Evolutionary conservation across 2,329 filamentous ascomycete genomes (phyloP).

Genomic region (Pseudogymnoascus sp.): DNA sequence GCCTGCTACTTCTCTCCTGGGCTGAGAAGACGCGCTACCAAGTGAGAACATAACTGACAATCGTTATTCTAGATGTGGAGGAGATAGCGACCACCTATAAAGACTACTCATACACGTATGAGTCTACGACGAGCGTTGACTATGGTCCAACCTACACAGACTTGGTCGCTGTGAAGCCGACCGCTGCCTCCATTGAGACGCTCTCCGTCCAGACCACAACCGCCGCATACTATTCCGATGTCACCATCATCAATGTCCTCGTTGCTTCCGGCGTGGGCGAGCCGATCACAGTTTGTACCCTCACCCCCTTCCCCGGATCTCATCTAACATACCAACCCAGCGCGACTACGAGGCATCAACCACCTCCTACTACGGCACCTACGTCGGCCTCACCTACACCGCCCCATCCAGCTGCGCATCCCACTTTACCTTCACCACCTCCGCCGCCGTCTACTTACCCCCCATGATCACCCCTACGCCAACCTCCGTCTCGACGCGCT

Average conservation of each 20-base stretch:
- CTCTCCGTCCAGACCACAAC: neutral
- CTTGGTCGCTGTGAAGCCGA: neutral
- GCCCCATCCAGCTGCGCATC: neutral
- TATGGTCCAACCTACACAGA: neutral
- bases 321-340: neutral
- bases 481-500: neutral
- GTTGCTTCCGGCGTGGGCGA: neutral
- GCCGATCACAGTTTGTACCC: neutral
- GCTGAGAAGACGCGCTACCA: neutral
- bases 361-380: neutral
- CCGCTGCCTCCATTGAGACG: neutral
- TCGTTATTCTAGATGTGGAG: neutral
- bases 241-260: neutral
- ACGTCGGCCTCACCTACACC: neutral
- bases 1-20: neutral
- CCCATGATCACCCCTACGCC: neutral
- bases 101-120: neutral
- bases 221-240: neutral
- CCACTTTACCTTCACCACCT: neutral
- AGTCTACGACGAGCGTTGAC: neutral
- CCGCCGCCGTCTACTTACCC: neutral
- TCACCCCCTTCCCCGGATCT: neutral
- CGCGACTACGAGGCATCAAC: neutral
- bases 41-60: neutral
- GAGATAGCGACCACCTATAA: neutral